phyloP scores from a whole-genome alignment of 2,329 filamentous ascomycete genomes.

The Botrytis tulipae region DNA sequence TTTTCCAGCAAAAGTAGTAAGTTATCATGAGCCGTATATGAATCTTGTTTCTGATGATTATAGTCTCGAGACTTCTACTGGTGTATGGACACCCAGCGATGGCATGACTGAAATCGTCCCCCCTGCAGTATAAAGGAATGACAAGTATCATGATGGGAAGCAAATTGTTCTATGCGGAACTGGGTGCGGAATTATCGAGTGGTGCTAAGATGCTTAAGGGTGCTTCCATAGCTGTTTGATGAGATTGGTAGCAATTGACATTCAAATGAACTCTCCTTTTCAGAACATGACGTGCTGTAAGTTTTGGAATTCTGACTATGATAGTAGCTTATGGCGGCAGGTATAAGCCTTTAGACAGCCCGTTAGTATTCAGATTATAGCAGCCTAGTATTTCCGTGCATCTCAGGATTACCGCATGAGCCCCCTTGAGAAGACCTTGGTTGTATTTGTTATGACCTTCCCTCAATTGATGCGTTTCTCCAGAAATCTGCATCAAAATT shows the following conservation, averaged over 20 bases:
- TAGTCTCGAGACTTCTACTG: not conserved
- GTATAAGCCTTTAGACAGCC: not conserved
- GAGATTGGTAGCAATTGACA: not conserved
- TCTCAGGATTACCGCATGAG: not conserved
- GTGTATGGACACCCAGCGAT: not conserved
- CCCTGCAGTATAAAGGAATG: not conserved
- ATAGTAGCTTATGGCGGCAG: not conserved
- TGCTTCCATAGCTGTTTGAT: accelerated
- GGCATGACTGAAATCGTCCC: not conserved
- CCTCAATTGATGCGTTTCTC: not conserved
- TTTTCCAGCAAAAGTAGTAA: not conserved
- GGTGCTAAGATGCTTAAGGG: not conserved
- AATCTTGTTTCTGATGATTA: not conserved
- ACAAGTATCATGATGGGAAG: not conserved
- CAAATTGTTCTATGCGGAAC: no score
- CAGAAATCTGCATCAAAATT: not conserved
- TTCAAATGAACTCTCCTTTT: accelerated
- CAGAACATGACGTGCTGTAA: not conserved
- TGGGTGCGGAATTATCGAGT: no score
- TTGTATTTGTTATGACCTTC: accelerated
- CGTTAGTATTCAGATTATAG: not conserved
- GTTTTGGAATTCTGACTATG: not conserved
- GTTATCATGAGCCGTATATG: accelerated
- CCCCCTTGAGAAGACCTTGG: not conserved
- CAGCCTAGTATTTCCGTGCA: accelerated